Base-by-base conservation (phyloP, 2,329 filamentous ascomycete genomes). In the Colletotrichum sp. region DNA sequence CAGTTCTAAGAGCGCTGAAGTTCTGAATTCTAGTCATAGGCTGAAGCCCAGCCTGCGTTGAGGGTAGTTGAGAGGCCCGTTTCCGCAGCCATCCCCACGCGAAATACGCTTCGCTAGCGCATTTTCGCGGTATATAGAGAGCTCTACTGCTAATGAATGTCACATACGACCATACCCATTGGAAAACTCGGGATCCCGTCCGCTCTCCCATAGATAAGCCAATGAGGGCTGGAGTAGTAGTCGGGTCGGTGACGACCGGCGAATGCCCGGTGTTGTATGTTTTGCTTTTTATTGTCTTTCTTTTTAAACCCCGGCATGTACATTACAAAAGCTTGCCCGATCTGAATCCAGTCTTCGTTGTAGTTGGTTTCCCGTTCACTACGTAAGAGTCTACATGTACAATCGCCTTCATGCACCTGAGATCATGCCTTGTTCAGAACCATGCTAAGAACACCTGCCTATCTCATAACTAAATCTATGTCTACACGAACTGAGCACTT, bases 141-240 rank as follows among this genome's bases (percentile, higher is more conserved):
- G 43, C 43, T 21, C 2, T 3, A 13, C n/a, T 52, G 8, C 6
- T 0, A 0, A 0, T 7, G 1, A 0, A 12, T 9, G 0, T 6
- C 6, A 52, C 43, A 52, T 52, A 52, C 43, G 43, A 52, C 43
- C 6, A 52, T 21, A 52, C 43, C 43, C 6, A 52, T 52, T 52
- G 43, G 43, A 52, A 52, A 52, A 52, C n/a, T 52, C 6, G 43
- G 43, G 43, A 52, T 52, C 43, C n/a, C 43, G 43, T 52, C 43
- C 43, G 43, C 43, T 52, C 43, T 52, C 43, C 43, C 6, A 21
- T 48, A 48, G 43, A 21, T 13, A 48, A 48, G 43, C n/a, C 2
- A 21, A 21, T 48, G 43, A 48, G 43, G 43, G 43, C 43, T 52
- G 43, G 43, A 52, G 43, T 52, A 52, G 43, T 52, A 52, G 43